Evolutionary conservation across 2,329 filamentous ascomycete genomes (phyloP).

Genomic region (Lasiodiplodia gonubiensis): DNA sequence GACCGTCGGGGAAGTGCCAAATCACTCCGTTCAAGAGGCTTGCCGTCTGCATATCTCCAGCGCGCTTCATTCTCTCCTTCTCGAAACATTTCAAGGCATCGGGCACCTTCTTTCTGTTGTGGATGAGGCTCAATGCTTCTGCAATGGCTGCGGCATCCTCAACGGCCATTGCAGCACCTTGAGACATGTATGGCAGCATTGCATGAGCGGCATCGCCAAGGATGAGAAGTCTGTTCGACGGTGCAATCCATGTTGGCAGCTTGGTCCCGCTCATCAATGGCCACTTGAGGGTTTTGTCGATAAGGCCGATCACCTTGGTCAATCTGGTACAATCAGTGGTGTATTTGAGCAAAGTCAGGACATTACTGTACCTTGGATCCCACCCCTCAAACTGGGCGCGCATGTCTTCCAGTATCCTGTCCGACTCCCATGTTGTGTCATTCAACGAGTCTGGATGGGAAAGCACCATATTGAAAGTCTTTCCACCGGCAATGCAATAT

Average conservation of each 20-base stretch:
- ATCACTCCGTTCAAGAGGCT: slow-evolving; percentile 54
- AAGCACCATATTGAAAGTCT: slow-evolving; percentile 68
- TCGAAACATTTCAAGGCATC: slow-evolving; percentile 48
- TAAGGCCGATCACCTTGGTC: slow-evolving; percentile 38
- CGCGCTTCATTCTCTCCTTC: slow-evolving; percentile 42
- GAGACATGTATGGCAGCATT: slow-evolving; percentile 36
- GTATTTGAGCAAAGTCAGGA: not conserved
- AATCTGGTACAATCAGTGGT: slow-evolving; percentile 32
- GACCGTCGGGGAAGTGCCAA: slow-evolving; percentile 49
- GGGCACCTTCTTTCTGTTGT: slow-evolving; percentile 35
- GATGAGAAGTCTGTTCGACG: slow-evolving; percentile 31
- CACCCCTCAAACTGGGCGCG: slow-evolving; percentile 62
- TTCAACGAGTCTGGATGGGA: slow-evolving; percentile 66
- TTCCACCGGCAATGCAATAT: slow-evolving; percentile 55
- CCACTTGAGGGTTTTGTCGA: slow-evolving; percentile 34
- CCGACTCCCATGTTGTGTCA: slow-evolving; percentile 54
- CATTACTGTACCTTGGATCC: slow-evolving; percentile 55
- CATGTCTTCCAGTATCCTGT: slow-evolving; percentile 66
- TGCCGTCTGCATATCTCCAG: slow-evolving; percentile 51
- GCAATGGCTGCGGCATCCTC: slow-evolving; percentile 72
- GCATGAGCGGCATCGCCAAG: slow-evolving; percentile 36
- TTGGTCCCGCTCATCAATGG: slow-evolving; percentile 32
- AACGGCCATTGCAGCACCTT: slow-evolving; percentile 66
- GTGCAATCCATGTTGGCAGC: slow-evolving; percentile 32
- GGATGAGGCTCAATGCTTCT: slow-evolving; percentile 41